Percentiles rank a stretch among this genome's conserved stretches.
Evolutionary conservation across 1,139 yeast species (phyloP).

Genomic region (Citeromyces siamensis): DNA sequence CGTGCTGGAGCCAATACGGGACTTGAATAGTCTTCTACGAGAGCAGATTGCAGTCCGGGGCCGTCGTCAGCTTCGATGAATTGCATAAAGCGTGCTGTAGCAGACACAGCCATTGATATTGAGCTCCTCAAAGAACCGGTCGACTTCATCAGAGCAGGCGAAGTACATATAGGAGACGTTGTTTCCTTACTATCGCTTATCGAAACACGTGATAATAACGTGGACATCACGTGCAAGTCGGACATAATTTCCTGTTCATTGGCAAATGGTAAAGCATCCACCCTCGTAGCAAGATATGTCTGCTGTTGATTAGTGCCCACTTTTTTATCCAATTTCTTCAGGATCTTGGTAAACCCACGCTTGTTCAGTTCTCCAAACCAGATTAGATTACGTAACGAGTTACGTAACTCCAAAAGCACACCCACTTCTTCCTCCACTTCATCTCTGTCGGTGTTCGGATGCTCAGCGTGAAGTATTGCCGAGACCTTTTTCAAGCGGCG

Average conservation of each 20-base stretch:
- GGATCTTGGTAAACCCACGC: conserved; percentile 79
- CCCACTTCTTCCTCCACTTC: conserved; percentile 72
- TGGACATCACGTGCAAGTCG: conserved; percentile 42
- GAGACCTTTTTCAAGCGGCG: conserved; percentile 47
- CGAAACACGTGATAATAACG: conserved; percentile 27
- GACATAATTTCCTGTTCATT: conserved; percentile 47
- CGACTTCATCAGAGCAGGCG: neutral
- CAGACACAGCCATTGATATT: neutral
- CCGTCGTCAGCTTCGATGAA: conserved; percentile 33
- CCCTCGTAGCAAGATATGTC: conserved; percentile 54
- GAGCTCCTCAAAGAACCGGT: neutral
- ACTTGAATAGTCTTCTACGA: conserved; percentile 26
- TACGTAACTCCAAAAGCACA: conserved; percentile 64
- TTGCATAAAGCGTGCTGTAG: conserved; percentile 19
- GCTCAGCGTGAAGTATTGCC: conserved; percentile 12
- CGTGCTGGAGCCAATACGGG: conserved; percentile 26
- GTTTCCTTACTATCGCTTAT: neutral
- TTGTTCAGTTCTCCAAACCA: conserved; percentile 94
- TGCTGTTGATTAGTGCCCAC: conserved; percentile 59
- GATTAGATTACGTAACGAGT: conserved; percentile 69
- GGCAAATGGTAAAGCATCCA: conserved; percentile 69
- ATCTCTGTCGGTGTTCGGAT: conserved; percentile 18
- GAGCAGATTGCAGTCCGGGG: conserved; percentile 25
- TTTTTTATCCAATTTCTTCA: conserved; percentile 86
- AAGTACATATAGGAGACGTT: neutral